phyloP scores from a whole-genome alignment of 2,329 filamentous ascomycete genomes.

The Domatiomyces globalis region DNA sequence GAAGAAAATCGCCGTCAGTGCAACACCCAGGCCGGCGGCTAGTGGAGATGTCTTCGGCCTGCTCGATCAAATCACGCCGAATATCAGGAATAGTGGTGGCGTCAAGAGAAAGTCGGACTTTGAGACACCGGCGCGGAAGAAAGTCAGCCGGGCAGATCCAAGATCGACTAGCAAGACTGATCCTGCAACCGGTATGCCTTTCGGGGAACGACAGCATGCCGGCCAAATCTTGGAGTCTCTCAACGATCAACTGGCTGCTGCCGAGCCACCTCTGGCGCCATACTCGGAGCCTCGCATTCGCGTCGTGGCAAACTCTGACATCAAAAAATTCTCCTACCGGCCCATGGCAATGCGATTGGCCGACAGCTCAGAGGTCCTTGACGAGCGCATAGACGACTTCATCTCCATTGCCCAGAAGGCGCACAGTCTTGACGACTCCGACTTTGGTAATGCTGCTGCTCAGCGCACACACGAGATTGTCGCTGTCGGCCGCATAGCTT shows the following conservation, averaged over 20 bases:
- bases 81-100: conserved; percentile 30
- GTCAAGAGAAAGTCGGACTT: conserved; percentile 39
- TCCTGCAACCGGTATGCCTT: conserved; percentile 36
- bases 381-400: conserved; percentile 91
- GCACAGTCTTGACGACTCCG: conserved; percentile 60
- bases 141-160: conserved; percentile 30
- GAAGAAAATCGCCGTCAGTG: conserved; percentile 42
- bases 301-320: conserved; percentile 71
- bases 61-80: conserved; percentile 55
- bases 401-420: conserved; percentile 57
- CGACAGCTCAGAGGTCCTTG: conserved; percentile 81
- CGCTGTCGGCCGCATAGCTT: conserved; percentile 81
- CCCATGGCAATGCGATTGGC: conserved; percentile 89
- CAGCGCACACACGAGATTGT: conserved; percentile 78
- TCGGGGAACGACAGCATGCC: conserved; percentile 61
- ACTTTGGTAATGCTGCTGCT: conserved; percentile 73
- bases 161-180: conserved; percentile 16
- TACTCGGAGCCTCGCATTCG: conserved; percentile 66
- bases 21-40: conserved; percentile 44
- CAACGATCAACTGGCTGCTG: conserved; percentile 55
- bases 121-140: conserved; percentile 32
- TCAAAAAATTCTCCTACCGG: conserved; percentile 82
- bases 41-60: conserved; percentile 69
- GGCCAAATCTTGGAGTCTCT: conserved; percentile 74
- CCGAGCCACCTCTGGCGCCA: conserved; percentile 57